Conservation (phyloP, 192 early-diverging fungal genomes). For the Backusella australiensis region DNA sequence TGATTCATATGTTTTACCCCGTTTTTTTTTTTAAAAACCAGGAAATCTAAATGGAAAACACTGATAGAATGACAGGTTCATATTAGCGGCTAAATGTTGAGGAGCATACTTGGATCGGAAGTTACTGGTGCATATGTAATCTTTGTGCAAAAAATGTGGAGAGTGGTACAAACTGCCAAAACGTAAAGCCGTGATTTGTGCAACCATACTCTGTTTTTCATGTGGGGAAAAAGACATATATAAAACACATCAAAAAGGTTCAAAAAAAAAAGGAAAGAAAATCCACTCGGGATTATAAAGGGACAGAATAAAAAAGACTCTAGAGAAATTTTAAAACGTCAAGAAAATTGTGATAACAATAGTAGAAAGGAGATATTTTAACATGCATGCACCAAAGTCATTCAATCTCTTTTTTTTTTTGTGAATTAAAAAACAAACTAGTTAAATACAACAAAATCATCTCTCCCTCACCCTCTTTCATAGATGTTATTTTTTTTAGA, state of each 20-base stretch:
- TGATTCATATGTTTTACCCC: neutral
- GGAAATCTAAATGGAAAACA: neutral
- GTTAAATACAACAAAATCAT: too few species aligned
- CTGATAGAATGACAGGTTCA: neutral
- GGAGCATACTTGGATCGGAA: neutral
- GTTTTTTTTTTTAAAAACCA: neutral
- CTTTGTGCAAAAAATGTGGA: neutral
- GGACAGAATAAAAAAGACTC: neutral
- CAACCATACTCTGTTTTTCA: neutral
- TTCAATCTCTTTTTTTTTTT: neutral
- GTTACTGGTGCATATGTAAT: neutral
- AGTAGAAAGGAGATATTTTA: neutral
- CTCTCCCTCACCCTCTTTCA: too few species aligned
- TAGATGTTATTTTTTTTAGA: neutral
- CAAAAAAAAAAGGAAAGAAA: neutral
- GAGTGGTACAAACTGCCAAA: neutral
- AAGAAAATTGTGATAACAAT: neutral
- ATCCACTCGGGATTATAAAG: too few species aligned
- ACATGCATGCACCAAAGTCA: neutral
- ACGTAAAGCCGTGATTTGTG: conserved; percentile 14
- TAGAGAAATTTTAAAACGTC: too few species aligned
- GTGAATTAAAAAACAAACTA: too few species aligned
- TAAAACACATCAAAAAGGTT: neutral
- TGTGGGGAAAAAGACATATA: neutral
- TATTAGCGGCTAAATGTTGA: conserved; percentile 5